Evolutionary conservation across 2,329 filamentous ascomycete species (phyloP), one percentile per base, ranked within the genome.

Genomic region (Dactylellina sp.): DNA sequence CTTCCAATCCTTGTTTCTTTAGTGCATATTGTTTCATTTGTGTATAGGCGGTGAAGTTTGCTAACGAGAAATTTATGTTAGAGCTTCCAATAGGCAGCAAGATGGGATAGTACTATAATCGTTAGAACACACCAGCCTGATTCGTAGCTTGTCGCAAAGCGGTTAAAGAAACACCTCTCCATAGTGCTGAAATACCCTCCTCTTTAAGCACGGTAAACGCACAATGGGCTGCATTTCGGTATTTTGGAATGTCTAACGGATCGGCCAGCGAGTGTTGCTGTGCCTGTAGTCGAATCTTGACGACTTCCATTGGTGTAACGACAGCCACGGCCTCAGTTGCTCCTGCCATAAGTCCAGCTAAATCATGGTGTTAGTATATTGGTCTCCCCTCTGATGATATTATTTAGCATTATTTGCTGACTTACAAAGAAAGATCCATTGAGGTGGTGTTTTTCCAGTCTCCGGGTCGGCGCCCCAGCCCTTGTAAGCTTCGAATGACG

Each of bases 221-320:
- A 9, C 88, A 88, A 78, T 90, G 88, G 0, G 77, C 78, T 16
- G 78, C 78, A 60, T 79, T 79, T 25, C 78, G 77, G 55, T 79
- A 79, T 84, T 98, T 98, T 76, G 95, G 95, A 7, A 97, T 82
- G 81, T 98, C 95, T 77, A 98, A 89, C 4, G 95, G 95, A 81
- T 99, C 95, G 53, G 95, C 93, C 89, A 99, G 95, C 81, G 89
- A 92, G 87, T 99, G 95, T 84, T 97, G 92, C 84, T 99, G 95
- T 2, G 94, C 94, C 85, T 99, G 95, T 78, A 99, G 87, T 53
- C 95, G 91, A 81, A 99, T 99, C 87, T 99, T 99, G 83, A 99
- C 88, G 75, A 99, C 95, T 74, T 99, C 95, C 95, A 99, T 99
- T 4, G 95, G 95, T 28, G 93, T 97, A 65, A 99, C 95, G 57